Evolutionary conservation across 2,329 filamentous ascomycete species (phyloP).

Genomic region (Microcyclospora pomicola): DNA sequence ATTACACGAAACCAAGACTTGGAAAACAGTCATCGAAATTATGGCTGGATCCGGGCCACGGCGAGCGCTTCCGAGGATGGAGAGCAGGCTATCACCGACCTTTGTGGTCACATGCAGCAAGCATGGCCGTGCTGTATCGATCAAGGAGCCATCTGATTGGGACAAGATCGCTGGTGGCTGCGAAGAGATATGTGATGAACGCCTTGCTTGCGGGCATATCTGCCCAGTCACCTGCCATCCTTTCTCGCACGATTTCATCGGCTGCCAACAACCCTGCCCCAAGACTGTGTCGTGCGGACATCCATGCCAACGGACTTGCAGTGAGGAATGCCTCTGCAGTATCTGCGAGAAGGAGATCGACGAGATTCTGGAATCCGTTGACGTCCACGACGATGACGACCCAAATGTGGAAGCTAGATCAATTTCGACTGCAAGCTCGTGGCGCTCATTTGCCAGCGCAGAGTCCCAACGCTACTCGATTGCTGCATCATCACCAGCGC

Average conservation of each 20-base stretch:
- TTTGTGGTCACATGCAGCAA: slow-evolving; percentile 12
- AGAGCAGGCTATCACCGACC: too few relatives aligned
- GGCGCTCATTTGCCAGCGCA: slow-evolving; percentile 9
- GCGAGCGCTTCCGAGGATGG: too few relatives aligned
- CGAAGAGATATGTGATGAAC: slow-evolving; percentile 30
- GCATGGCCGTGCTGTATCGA: slow-evolving; percentile 11
- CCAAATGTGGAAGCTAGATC: not conserved
- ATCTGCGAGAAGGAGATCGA: slow-evolving; percentile 3
- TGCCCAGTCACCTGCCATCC: slow-evolving; percentile 41
- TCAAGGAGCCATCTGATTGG: slow-evolving; percentile 40
- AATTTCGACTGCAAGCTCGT: slow-evolving; percentile 4
- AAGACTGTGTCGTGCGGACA: slow-evolving; percentile 3
- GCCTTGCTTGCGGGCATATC: slow-evolving; percentile 37
- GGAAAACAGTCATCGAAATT: slow-evolving; percentile 17
- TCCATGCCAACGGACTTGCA: not conserved
- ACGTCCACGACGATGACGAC: slow-evolving; percentile 4
- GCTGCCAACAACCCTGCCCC: slow-evolving; percentile 6
- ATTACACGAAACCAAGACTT: slow-evolving; percentile 18
- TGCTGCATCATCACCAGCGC: not conserved
- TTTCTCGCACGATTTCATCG: slow-evolving; percentile 26
- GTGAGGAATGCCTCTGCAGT: slow-evolving; percentile 20
- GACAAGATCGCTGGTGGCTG: slow-evolving; percentile 40
- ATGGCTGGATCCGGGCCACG: slow-evolving; percentile 8
- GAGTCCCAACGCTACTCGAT: slow-evolving; percentile 4
- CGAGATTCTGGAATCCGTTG: not conserved